Base-by-base conservation (phyloP, 2,329 filamentous ascomycete species). In the Fusarium brachygibbosum region DNA sequence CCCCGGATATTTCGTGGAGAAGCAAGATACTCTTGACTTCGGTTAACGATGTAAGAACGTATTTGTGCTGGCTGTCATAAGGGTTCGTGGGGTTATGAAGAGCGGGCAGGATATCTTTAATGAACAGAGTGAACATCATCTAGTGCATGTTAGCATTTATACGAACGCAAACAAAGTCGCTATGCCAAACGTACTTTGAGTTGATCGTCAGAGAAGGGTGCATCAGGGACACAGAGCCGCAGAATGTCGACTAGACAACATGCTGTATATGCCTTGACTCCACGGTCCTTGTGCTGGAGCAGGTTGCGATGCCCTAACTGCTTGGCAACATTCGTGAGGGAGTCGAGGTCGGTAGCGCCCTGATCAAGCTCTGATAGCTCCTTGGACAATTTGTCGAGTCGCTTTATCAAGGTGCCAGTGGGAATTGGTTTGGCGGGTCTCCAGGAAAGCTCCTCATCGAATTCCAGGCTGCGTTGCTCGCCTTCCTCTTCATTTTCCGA, bases 1-100 rank as follows among this genome's bases (percentile, higher is more conserved):
- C 88, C 58, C 92, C 91, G 28, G 94, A 91, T 38, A 98, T 88
- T 74, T 99, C 96, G 65, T 93, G 92, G 71, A 99, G 87, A 40
- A 99, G 88, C 11, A 98, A 88, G 41, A 99, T 93, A 81, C 94
- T 98, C 84, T 98, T 97, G 73, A 97, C 92, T 72, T 97, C 93
- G 58, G 93, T 91, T 31, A 99, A 87, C 19, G 94, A 98, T 65
- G 90, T 89, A 64, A 99, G 85, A 66, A 98, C 92, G 76, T 97
- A 96, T 80, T 96, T 90, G 81, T 99, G 93, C 79, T 98, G 94
- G 66, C 89, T 90, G 80, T 97, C 95, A 84, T 98, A 98, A 12
- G 94, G 90, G 77, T 97, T 91, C 38, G 90, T 90, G 14, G 94
- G 93, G 75, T 97, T 91, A 75, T 93, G 91, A 28, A 98, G 88